Evolutionary conservation across 331 rosid species (phyloP).

Genomic region (Pyrus hybrid): DNA sequence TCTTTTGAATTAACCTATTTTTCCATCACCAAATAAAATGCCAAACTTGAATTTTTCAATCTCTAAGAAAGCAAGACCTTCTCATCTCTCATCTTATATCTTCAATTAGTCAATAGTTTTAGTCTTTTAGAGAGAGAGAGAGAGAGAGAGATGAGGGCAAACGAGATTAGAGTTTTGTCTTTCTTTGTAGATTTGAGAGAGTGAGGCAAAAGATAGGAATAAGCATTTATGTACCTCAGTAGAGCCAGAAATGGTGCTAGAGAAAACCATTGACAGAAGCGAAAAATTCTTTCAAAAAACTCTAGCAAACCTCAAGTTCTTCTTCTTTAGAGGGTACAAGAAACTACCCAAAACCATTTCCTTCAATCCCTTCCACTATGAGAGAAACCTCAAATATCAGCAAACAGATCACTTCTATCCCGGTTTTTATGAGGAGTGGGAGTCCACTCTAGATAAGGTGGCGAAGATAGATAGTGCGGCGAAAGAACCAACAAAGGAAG

Average conservation of each 20-base stretch:
- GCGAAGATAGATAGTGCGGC: background rate
- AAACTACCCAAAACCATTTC: too few relatives aligned
- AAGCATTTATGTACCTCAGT: conserved; percentile 13
- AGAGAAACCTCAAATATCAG: conserved; percentile 22
- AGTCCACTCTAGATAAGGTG: conserved; percentile 16
- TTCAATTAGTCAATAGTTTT: too few relatives aligned
- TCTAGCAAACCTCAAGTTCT: conserved; percentile 39
- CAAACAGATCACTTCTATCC: conserved; percentile 43
- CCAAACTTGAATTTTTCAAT: background rate
- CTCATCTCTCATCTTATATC: background rate
- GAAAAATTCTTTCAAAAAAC: conserved; percentile 34
- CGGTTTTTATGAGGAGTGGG: conserved; percentile 66
- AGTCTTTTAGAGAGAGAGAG: too few relatives aligned
- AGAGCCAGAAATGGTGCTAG: conserved; percentile 56
- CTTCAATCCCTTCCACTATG: conserved; percentile 40
- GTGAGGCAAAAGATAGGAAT: conserved; percentile 19
- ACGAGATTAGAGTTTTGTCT: conserved; percentile 9
- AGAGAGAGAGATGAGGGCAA: background rate
- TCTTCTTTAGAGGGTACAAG: conserved; percentile 50
- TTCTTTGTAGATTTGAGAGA: conserved; percentile 19
- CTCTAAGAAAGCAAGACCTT: conserved; percentile 3
- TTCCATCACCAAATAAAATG: background rate
- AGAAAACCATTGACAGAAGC: conserved; percentile 47
- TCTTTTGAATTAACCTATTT: too few relatives aligned
- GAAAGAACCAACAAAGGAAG: background rate